These are phyloP conservation scores for Gastrolobium bilobum DNA, from an alignment of 306 rosid genomes.

Conservation along the genomic window DNA sequence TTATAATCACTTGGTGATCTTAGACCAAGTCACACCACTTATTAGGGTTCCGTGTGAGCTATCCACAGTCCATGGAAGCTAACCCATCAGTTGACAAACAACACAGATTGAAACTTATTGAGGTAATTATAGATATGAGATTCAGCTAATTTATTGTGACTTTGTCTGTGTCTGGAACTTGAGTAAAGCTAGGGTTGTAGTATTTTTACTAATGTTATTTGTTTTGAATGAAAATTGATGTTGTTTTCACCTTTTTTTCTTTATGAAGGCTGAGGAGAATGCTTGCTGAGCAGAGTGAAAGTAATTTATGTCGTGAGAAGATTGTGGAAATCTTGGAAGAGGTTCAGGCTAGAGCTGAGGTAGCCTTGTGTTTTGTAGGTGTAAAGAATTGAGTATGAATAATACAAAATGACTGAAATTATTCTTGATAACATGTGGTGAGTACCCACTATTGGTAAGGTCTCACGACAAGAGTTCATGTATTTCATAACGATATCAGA, in stretches of 20 bases:
- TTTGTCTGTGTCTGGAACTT: not conserved
- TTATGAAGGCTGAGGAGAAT: conserved; percentile 82
- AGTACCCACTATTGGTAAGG: conserved; percentile 17
- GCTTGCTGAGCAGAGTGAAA: conserved; percentile 66
- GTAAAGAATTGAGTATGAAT: conserved; percentile 68
- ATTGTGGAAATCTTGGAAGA: conserved; percentile 81
- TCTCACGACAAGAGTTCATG: not conserved
- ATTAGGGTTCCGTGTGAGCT: not conserved
- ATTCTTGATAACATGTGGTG: conserved; percentile 28
- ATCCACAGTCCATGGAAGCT: not conserved
- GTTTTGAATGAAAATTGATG: conserved; percentile 2
- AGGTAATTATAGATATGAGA: conserved; percentile 3
- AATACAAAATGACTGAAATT: not conserved
- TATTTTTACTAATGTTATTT: not conserved
- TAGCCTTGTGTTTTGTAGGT: conserved; percentile 91
- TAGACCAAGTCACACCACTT: conserved; percentile 16
- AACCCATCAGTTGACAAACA: not conserved
- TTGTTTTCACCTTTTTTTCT: conserved; percentile 20
- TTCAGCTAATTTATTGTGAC: not conserved
- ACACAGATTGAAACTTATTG: conserved; percentile 7
- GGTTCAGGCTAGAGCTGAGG: conserved; percentile 95
- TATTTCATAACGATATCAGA: not conserved
- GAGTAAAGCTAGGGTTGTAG: conserved; percentile 7
- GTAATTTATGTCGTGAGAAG: conserved; percentile 71
- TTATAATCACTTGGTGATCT: not conserved